Evolutionary conservation across 2,329 filamentous ascomycete species (phyloP).

Genomic region (Claviceps sp.): DNA sequence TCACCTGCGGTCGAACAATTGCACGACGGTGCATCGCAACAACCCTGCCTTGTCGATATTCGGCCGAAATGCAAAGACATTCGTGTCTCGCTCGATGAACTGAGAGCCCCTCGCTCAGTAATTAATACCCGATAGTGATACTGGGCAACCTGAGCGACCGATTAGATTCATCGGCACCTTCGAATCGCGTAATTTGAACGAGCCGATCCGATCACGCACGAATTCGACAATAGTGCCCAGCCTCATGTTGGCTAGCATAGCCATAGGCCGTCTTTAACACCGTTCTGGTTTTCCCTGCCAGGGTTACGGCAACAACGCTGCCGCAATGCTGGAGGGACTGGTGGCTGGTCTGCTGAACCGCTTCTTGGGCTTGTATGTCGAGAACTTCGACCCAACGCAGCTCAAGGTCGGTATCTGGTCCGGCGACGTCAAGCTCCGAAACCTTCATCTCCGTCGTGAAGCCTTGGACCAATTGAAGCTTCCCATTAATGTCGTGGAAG

Average conservation of each 20-base stretch:
- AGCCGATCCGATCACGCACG: not conserved
- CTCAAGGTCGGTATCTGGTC: conserved; percentile 99
- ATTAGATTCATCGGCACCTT: not conserved
- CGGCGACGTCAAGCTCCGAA: conserved; percentile 87
- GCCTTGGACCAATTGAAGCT: conserved; percentile 94
- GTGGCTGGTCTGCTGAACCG: conserved; percentile 96
- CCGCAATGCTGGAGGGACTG: conserved; percentile 87
- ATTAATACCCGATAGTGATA: not conserved
- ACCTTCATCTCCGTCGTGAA: conserved; percentile 86
- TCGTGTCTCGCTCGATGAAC: not conserved
- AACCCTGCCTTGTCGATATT: not conserved
- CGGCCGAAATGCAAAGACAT: not conserved
- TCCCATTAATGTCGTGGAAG: conserved; percentile 91
- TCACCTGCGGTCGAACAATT: not conserved
- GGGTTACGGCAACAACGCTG: conserved; percentile 53
- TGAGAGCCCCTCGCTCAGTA: not conserved
- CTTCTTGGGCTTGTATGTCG: conserved; percentile 99
- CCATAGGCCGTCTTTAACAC: conserved; percentile 3
- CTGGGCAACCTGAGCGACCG: not conserved
- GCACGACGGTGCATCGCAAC: not conserved
- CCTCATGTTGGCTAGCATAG: conserved; percentile 11
- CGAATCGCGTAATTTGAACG: not conserved
- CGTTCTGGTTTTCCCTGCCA: conserved; percentile 38
- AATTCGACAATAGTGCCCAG: not conserved
- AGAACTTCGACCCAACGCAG: conserved; percentile 97